Conservation (phyloP, 768 basidiomycete genomes). For the Termitomyces sp. region DNA sequence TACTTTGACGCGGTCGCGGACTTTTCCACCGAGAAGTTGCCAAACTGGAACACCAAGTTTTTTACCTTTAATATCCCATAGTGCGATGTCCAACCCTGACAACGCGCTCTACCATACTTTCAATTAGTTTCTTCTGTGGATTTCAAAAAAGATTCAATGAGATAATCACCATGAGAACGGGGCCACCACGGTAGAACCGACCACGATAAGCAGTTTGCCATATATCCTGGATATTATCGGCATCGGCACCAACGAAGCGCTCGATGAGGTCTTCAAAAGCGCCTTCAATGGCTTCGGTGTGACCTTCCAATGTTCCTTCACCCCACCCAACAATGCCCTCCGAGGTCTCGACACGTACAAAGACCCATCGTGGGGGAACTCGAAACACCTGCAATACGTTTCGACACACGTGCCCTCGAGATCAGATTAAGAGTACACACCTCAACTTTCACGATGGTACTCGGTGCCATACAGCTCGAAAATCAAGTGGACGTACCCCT, state of each 20-base stretch:
- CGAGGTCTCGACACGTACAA: conserved; percentile 62
- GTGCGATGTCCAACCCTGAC: conserved; percentile 61
- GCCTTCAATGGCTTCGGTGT: conserved; percentile 71
- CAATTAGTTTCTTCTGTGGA: not conserved
- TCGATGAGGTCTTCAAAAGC: conserved; percentile 53
- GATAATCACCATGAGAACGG: conserved; percentile 54
- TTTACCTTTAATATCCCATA: conserved; percentile 81
- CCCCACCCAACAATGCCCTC: conserved; percentile 69
- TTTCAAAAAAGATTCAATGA: not conserved
- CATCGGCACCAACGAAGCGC: conserved; percentile 55
- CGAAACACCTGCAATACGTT: conserved; percentile 44
- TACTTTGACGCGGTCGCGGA: conserved; percentile 51
- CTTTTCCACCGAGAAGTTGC: conserved; percentile 65
- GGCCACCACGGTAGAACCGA: conserved; percentile 70
- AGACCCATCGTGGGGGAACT: conserved; percentile 68
- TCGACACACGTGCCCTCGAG: not conserved
- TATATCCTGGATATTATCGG: conserved; percentile 65
- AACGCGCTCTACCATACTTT: conserved; percentile 35
- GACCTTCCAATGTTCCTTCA: conserved; percentile 67
- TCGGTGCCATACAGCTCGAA: conserved; percentile 4
- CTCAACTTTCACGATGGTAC: conserved; percentile 21
- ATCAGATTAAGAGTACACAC: conserved; percentile 5
- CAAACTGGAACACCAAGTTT: conserved; percentile 59
- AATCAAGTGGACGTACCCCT: not conserved
- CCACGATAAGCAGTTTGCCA: conserved; percentile 62